Evolutionary conservation across 2,329 filamentous ascomycete species (phyloP).

Genomic region (Phialophora chinensis): DNA sequence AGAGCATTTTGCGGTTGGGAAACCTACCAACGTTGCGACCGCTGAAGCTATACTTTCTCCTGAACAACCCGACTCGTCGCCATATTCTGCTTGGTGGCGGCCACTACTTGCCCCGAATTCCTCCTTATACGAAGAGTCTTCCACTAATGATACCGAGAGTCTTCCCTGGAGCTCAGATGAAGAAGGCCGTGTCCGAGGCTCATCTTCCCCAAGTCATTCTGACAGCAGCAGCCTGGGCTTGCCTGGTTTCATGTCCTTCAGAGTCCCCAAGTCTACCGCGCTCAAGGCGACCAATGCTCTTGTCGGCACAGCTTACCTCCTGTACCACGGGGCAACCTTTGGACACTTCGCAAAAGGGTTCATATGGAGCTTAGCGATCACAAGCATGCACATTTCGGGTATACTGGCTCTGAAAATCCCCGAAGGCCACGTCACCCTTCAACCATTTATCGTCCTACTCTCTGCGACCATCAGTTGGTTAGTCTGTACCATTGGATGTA

Average conservation of each 20-base stretch:
- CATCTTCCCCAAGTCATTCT: constrained; percentile 21
- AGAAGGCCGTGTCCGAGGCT: constrained; percentile 16
- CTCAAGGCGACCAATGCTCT: constrained; percentile 24
- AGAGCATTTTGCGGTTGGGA: constrained; percentile 27
- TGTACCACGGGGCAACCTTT: constrained; percentile 40
- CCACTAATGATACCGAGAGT: constrained; percentile 27
- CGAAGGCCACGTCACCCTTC: constrained; percentile 40
- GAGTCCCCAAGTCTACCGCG: constrained; percentile 7
- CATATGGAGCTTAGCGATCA: constrained; percentile 45
- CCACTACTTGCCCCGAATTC: constrained; percentile 7
- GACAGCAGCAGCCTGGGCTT: constrained; percentile 27
- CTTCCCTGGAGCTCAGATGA: constrained; percentile 27
- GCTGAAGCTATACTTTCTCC: background rate
- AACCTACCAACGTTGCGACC: background rate
- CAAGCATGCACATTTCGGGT: constrained; percentile 45
- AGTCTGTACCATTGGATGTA: constrained; percentile 44
- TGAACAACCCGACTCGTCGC: background rate
- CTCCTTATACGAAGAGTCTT: constrained; percentile 14
- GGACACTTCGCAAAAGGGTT: constrained; percentile 43
- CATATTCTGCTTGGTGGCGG: constrained; percentile 1
- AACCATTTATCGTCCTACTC: constrained; percentile 41
- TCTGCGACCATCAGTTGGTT: constrained; percentile 45
- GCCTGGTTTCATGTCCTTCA: constrained; percentile 33
- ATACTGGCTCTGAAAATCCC: constrained; percentile 44
- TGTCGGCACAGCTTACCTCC: constrained; percentile 24